Base-by-base conservation (phyloP, 495 filamentous ascomycete species). In the Penicillium psychrofluorescens region DNA sequence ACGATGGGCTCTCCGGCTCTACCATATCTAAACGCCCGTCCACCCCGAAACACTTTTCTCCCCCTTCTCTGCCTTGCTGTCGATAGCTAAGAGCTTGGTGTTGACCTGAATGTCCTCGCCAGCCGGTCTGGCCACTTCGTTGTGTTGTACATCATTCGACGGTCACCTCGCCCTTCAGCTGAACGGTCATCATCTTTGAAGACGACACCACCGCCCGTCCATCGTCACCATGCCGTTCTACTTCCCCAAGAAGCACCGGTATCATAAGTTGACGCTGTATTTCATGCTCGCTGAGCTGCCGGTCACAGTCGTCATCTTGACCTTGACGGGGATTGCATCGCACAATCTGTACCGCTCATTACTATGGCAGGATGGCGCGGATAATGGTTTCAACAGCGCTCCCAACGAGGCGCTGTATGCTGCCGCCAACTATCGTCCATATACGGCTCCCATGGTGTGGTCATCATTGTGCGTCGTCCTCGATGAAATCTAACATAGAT, bases 341-440 rank as follows among this genome's bases (percentile, higher is more conserved):
- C 88, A 89, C 41, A 76, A 95, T 63, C 64, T 81, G 37, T 95
- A 87, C 59, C 79, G 85, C 14, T 85, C 86, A 7, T 76, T 72
- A 42, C 64, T 95, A 56, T 96, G 90, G 90, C 71, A 80, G 53
- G 83, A 92, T 56, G 90, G 90, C 38, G 75, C 71, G 38, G 73
- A 88, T 35, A 78, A 87, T 54, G 81, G 83, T 39, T 90, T 88
- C 75, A 95, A 95, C 64, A 92, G 87, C 50, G 77, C 80, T 46
- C 90, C 90, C 14, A 71, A 70, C 33, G 72, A 83, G 52, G 71
- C 83, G 6, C 52, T 91, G 15, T 95, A 89, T 57, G 81, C 83
- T 12, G 79, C 79, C 45, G 83, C 88, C 35, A 95, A 95, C 53
- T 78, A 90, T 55, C 66, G 71, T 43, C 68, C 82, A 2, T 74